Percentiles rank a stretch among this genome's conserved stretches.
These are phyloP conservation scores for Nitzschia putrida DNA, from an alignment of 108 stramenopile genomes.

Conservation along the genomic window DNA sequence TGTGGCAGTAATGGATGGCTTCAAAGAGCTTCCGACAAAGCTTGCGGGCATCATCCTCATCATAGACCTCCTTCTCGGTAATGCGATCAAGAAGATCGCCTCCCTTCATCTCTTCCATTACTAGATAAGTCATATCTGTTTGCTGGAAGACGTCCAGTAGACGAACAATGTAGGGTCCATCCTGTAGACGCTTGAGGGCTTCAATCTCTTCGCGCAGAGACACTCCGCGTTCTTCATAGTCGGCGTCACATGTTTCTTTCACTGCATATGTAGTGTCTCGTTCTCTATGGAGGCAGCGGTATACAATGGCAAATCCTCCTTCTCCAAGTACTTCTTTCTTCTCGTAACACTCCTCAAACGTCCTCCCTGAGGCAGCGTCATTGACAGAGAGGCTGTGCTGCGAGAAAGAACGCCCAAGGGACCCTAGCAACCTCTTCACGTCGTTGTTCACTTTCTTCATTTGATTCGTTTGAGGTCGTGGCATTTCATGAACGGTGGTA, in stretches of 20 bases:
- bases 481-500: too few species aligned
- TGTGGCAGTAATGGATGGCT: constrained; percentile 65
- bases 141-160: constrained; percentile 70
- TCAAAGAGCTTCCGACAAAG: constrained; percentile 45
- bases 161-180: constrained; percentile 57
- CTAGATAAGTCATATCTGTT: constrained; percentile 47
- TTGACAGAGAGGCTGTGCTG: constrained; percentile 29
- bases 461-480: background rate
- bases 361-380: constrained; percentile 27
- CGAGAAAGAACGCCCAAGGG: constrained; percentile 16
- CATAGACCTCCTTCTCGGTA: constrained; percentile 58
- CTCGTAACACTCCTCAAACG: constrained; percentile 39
- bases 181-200: constrained; percentile 27
- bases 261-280: constrained; percentile 24
- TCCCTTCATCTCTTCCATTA: constrained; percentile 76
- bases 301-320: constrained; percentile 32
- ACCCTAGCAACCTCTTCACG: constrained; percentile 16
- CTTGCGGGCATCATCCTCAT: constrained; percentile 68
- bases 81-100: constrained; percentile 87
- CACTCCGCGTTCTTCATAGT: constrained; percentile 27
- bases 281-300: constrained; percentile 23
- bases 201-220: constrained; percentile 26
- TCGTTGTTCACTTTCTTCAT: constrained; percentile 17
- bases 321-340: constrained; percentile 32
- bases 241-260: constrained; percentile 21